Percentiles rank a stretch among this genome's conserved stretches.
phyloP scores from a whole-genome alignment of 805 yeast species.

The Sugiyamaella floridensis region DNA sequence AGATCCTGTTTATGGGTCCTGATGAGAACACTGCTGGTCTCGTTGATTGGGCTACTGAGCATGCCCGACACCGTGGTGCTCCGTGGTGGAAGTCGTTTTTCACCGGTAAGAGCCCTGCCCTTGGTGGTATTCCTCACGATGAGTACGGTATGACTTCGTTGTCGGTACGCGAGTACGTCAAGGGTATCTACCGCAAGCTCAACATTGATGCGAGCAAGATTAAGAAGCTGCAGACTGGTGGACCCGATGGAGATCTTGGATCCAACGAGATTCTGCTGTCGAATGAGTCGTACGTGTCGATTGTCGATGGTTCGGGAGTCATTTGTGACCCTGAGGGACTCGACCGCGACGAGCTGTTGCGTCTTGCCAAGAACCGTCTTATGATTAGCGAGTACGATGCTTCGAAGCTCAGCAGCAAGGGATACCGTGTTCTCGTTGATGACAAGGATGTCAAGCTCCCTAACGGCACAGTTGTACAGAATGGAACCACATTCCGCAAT shows the following conservation, averaged over 20 bases:
- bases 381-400: constrained; percentile 67
- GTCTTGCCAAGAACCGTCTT: constrained; percentile 70
- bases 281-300: constrained; percentile 75
- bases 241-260: constrained; percentile 98
- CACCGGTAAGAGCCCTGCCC: constrained; percentile 85
- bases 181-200: constrained; percentile 76
- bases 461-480: constrained; percentile 62
- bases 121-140: constrained; percentile 98
- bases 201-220: constrained; percentile 51
- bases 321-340: constrained; percentile 87
- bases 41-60: constrained; percentile 96
- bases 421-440: constrained; percentile 79
- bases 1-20: constrained; percentile 96
- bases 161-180: constrained; percentile 86
- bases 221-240: constrained; percentile 91
- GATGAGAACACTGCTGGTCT: constrained; percentile 96
- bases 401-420: constrained; percentile 59
- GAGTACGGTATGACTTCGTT: constrained; percentile 96
- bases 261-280: constrained; percentile 90
- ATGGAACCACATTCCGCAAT: constrained; percentile 88
- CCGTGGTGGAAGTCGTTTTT: constrained; percentile 98
- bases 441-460: constrained; percentile 77
- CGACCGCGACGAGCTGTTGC: constrained; percentile 66
- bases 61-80: constrained; percentile 87
- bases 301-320: constrained; percentile 96